Evolutionary conservation across 1,284 basidiomycete species (phyloP).

Genomic region (Tilletia walkeri): DNA sequence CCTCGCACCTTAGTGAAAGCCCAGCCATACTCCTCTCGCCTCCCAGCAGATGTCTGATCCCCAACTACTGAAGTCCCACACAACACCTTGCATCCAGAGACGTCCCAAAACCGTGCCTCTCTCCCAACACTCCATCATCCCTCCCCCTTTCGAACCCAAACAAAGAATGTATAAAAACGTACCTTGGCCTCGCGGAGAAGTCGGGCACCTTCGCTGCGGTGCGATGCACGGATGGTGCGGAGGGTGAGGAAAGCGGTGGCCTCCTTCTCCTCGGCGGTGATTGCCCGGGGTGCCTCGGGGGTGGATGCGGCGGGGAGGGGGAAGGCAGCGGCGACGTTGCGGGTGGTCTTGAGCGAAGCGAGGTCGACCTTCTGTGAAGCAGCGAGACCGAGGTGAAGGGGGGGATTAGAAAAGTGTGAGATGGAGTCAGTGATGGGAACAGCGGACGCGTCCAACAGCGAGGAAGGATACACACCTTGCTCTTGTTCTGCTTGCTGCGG

Average conservation of each 20-base stretch:
- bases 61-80: no score
- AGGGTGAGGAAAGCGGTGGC: constrained; percentile 80
- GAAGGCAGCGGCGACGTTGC: constrained; percentile 58
- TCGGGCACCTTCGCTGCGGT: constrained; percentile 82
- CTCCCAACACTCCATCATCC: no score
- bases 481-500: constrained; percentile 77
- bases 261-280: constrained; percentile 85
- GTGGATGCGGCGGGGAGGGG: constrained; percentile 67
- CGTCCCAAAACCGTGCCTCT: not conserved
- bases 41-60: no score
- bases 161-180: not conserved
- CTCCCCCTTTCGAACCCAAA: not conserved
- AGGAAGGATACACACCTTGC: constrained; percentile 77
- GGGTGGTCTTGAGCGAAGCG: constrained; percentile 76
- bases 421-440: not conserved
- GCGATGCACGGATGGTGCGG: constrained; percentile 78
- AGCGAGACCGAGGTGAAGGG: not conserved
- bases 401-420: not conserved
- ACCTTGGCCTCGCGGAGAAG: constrained; percentile 62
- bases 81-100: not conserved
- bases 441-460: no score
- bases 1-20: not conserved
- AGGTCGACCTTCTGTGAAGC: constrained; percentile 63
- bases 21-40: no score
- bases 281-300: constrained; percentile 83